Conservation (phyloP, 2,329 filamentous ascomycete species). For the Neonectria magnoliae region DNA sequence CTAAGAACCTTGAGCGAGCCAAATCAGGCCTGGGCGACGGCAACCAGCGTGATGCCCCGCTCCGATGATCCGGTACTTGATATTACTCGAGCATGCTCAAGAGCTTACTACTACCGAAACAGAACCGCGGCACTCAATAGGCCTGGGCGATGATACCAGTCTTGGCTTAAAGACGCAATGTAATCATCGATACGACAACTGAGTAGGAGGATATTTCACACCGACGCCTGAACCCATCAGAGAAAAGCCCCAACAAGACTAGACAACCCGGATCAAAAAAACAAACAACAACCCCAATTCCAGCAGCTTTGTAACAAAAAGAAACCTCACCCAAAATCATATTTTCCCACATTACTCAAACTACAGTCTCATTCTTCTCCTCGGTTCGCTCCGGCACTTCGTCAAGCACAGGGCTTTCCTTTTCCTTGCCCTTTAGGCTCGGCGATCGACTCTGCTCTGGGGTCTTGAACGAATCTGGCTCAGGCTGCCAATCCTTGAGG, state of each 20-base stretch:
- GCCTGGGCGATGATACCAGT: not conserved
- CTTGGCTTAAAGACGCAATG: not conserved
- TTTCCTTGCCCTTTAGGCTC: conserved; percentile 42
- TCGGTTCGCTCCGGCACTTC: conserved; percentile 27
- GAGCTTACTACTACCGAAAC: not conserved
- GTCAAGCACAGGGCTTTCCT: conserved; percentile 31
- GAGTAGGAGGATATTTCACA: conserved; percentile 14
- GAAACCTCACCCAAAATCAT: not conserved
- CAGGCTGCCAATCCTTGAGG: conserved; percentile 76
- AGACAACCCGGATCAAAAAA: not conserved
- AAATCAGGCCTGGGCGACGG: conserved; percentile 9
- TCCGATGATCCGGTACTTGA: conserved; percentile 19
- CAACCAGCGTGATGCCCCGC: conserved; percentile 5
- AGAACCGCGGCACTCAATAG: not conserved
- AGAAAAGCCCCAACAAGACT: not conserved
- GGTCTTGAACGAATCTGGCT: conserved; percentile 48
- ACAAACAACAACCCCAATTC: not conserved
- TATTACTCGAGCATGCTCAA: not conserved
- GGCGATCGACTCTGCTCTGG: conserved; percentile 36
- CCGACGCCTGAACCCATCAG: not conserved
- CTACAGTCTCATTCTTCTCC: not conserved
- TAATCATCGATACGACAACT: conserved; percentile 3
- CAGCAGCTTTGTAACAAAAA: not conserved
- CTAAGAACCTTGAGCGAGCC: conserved; percentile 6
- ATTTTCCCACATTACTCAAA: not conserved